These are phyloP conservation scores for Micractinium sp. DNA, from an alignment of 139 green algal species.

Conservation along the genomic window DNA sequence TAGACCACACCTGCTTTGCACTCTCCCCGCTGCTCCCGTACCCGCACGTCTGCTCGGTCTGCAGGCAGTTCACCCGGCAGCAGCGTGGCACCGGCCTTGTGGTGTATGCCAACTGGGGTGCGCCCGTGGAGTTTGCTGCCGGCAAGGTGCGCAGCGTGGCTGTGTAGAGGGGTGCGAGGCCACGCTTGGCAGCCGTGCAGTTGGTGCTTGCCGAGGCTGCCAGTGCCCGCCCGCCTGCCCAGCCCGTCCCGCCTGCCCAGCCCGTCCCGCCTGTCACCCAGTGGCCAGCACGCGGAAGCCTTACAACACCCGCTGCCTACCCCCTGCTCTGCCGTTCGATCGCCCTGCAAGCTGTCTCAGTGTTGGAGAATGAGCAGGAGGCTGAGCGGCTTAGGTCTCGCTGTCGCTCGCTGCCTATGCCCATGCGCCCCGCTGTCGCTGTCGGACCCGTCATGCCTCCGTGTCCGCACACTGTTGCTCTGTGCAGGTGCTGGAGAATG, in stretches of 20 bases:
- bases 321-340: too few relatives aligned
- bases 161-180: conserved; percentile 5
- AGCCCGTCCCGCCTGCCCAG: conserved; percentile 30
- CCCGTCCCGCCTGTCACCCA: conserved; percentile 25
- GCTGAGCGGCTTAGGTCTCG: too few relatives aligned
- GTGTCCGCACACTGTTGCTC: not conserved
- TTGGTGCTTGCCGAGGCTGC: not conserved
- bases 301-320: too few relatives aligned
- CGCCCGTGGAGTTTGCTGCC: conserved; percentile 66
- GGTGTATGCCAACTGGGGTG: conserved; percentile 68
- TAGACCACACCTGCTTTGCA: too few relatives aligned
- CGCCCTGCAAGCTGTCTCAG: too few relatives aligned
- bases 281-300: not conserved
- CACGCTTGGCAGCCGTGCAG: not conserved
- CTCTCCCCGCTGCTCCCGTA: too few relatives aligned
- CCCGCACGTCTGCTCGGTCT: not conserved
- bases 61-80: conserved; percentile 6
- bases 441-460: not conserved
- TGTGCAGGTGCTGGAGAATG: conserved; percentile 14
- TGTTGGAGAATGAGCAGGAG: too few relatives aligned
- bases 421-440: too few relatives aligned
- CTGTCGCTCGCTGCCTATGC: too few relatives aligned
- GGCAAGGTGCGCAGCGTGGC: conserved; percentile 26
- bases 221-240: not conserved
- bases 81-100: conserved; percentile 7